Conservation (phyloP, 2,329 filamentous ascomycete genomes). For the Lachnellula cervina region DNA sequence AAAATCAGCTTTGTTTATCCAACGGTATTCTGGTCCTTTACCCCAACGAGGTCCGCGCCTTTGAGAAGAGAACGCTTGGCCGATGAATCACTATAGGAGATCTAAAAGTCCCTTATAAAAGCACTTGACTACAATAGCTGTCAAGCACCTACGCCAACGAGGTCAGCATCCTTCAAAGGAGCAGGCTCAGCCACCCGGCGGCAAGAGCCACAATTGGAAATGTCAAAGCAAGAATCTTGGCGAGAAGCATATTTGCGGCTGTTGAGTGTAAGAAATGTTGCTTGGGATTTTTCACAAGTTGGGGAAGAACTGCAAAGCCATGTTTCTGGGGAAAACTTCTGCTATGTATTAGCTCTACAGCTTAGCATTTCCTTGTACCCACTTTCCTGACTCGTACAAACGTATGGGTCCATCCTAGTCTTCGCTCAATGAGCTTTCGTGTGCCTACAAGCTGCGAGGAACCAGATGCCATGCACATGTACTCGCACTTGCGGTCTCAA, state of each 20-base stretch:
- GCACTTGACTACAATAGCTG: not conserved
- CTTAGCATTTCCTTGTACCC: not conserved
- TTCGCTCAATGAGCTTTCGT: not conserved
- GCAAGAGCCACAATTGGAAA: not conserved
- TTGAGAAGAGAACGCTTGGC: not conserved
- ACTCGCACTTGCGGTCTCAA: not conserved
- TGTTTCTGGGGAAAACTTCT: not conserved
- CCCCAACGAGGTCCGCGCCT: not conserved
- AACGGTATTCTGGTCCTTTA: not conserved
- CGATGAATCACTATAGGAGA: not conserved
- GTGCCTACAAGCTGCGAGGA: not conserved
- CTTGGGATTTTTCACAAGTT: not conserved
- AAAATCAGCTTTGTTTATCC: too few species aligned
- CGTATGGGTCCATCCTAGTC: not conserved
- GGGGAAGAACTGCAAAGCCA: not conserved
- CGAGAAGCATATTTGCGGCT: not conserved
- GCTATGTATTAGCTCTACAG: not conserved
- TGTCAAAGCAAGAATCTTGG: not conserved
- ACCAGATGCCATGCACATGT: not conserved
- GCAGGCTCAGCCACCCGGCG: not conserved
- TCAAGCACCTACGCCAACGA: not conserved
- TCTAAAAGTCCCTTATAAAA: not conserved
- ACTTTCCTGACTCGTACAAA: not conserved
- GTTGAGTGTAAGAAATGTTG: not conserved
- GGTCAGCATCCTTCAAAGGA: not conserved